These are phyloP conservation scores for Cyberlindnera nakhonratchasimensis DNA, from an alignment of 805 yeast species.

Conservation along the genomic window DNA sequence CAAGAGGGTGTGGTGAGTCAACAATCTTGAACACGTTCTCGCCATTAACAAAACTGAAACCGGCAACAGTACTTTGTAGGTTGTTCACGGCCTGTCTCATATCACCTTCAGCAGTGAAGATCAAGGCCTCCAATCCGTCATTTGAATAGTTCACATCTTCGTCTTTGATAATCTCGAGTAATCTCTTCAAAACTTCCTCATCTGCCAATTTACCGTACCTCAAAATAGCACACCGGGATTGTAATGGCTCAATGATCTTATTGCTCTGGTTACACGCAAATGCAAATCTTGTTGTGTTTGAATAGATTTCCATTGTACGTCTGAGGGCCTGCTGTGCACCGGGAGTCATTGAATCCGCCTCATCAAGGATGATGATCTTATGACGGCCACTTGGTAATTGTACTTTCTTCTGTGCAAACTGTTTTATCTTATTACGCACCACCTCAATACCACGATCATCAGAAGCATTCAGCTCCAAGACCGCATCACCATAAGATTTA, in stretches of 20 bases:
- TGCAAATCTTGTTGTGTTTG: conserved; percentile 96
- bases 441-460: conserved; percentile 98
- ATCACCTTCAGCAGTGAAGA: conserved; percentile 96
- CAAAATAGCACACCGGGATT: conserved; percentile 92
- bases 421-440: conserved; percentile 89
- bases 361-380: conserved; percentile 89
- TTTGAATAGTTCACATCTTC: conserved; percentile 79
- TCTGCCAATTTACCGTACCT: conserved; percentile 79
- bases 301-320: conserved; percentile 92
- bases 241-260: conserved; percentile 95
- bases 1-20: conserved; percentile 92
- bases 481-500: conserved; percentile 69
- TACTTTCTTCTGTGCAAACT: conserved; percentile 93
- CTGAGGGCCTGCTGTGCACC: conserved; percentile 96
- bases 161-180: conserved; percentile 62
- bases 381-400: conserved; percentile 85
- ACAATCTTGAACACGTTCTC: conserved; percentile 93
- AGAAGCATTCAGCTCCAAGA: conserved; percentile 89
- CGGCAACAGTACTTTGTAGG: conserved; percentile 89
- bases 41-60: conserved; percentile 86
- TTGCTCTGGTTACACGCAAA: conserved; percentile 95
- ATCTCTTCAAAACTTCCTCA: conserved; percentile 75
- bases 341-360: conserved; percentile 96
- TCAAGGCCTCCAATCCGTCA: conserved; percentile 88
- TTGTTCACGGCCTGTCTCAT: conserved; percentile 98